Evolutionary conservation across 108 stramenopile species (phyloP), one percentile per base, ranked within the genome.

Genomic region (Nitzschia sp.): DNA sequence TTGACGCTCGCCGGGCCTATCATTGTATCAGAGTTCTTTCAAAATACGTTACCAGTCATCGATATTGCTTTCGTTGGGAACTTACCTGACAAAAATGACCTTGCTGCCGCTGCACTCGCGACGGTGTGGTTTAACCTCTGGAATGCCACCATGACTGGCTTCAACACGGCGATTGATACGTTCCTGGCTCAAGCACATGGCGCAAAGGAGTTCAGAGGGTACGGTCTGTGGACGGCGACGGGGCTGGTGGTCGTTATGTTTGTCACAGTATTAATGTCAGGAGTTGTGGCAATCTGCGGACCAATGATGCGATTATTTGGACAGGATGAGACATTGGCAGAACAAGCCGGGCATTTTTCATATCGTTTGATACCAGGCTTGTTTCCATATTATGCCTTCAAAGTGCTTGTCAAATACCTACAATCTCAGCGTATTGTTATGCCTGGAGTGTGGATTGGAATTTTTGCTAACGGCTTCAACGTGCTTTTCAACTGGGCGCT

Each of bases 91-190:
- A 81, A 74, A 35, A 53, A 81, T 54, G 80, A 81, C 25, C 53
- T 81, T 19, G 80, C 76, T 3, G 63, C 72, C 2, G 72, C 72
- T 23, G 76, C 80, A 2, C 46, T 81, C 28, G 80, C 80, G 3
- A 81, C 72, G 2, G 76, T 70, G 1, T 81, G 80, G 80, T 81
- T 77, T 63, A 74, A 81, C 46, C 36, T 81, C 21, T 81, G 76
- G 76, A 77, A 81, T 48, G 28, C 68, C 2, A 46, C 72, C 35
- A 81, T 77, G 76, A 61, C 59, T 13, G 80, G 80, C 2, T 77
- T 77, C 51, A 69, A 70, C 64, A 76, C 80, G 6, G 71, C 80
- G 13, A 77, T 74, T 65, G 80, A 81, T 65, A 77, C 80, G 13
- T 64, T 74, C 8, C 36, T 81, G 3, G 29, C 76, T 25, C 80